Base-by-base conservation (phyloP, 371 early-diverging fungal genomes). In the Saksenaea vasiformis region DNA sequence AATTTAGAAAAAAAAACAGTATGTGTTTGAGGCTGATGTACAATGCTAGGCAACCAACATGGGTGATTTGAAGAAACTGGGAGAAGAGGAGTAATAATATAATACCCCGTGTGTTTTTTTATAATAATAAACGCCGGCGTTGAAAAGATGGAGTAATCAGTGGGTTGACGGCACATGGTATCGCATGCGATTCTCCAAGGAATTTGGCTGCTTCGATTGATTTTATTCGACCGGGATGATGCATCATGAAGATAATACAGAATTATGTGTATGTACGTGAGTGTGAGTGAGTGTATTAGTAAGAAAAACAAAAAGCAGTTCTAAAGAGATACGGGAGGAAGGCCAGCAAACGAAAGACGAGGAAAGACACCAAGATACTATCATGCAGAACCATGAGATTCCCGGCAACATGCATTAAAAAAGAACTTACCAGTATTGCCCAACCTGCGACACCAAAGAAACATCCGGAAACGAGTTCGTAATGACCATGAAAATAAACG, bases 401-500 rank as follows among this genome's bases (percentile, higher is more conserved):
- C 15, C 31, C 28, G 19, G 8, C 22, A 1, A 0, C 11, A 11
- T 27, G 15, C 38, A 2, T 22, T 9, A 14, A 14, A 11, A 1
- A 17, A 37, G 31, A 9, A 69, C 80, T 71, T 82, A 82, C 82
- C 61, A 76, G 57, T 19, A 72, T 31, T 15, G 76, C 71, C 93
- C 93, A 93, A 64, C 86, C 93, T 27, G 81, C 70, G 11, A 89
- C 17, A 26, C 92, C 93, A 66, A 90, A 83, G 39, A 86, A 54
- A 5, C 83, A 74, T 17, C 96, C 96, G 0, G 87, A 74, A 19
- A 90, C 3, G 38, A 88, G 83, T 73, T 96, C 96, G 13, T 68
- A 68, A 53, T 84, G 67, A n/a, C 87, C 86, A 71, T 96, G 96
- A 72, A 90, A 94, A 71, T 92, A 92, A 22, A 89, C 76, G 22